Evolutionary conservation across 1,284 basidiomycete genomes (phyloP), one percentile per base, ranked within the genome.

Genomic region (Leccinum subfulvum): DNA sequence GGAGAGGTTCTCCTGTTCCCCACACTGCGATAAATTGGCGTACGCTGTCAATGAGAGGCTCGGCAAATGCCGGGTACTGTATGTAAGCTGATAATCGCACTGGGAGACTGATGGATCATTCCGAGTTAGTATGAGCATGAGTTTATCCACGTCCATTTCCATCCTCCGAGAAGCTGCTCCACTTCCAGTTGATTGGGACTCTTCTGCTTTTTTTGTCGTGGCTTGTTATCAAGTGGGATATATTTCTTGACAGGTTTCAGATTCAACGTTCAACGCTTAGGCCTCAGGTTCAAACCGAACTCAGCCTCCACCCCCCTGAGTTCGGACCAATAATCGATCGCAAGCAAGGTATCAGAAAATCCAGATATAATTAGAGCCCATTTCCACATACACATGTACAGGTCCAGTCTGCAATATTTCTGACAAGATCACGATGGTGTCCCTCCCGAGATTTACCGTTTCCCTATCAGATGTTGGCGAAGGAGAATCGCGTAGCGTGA

Each of bases 401-500:
- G 47, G 37, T 58, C n/a, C 49, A 41, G 10, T 10, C 14, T 58
- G 37, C 35, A 39, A 63, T 35, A 56, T 37, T 13, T 16, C 49
- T 39, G 44, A 52, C 61, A 28, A 49, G 47, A 35, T 41, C 26
- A 28, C 51, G 5, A 47, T 56, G 6, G 18, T 56, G 63, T 68
- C 79, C 23, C 70, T 77, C 14, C 79, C 75, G 69, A 77, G 68
- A 61, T 88, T 88, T 71, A 77, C 71, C 23, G 77, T 83, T 54
- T 74, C 76, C 58, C 57, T 79, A 41, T 69, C 77, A 51, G 78
- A 79, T 54, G 64, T 68, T 39, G 68, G 71, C 60, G 82, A 82
- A 56, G 70, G 75, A 30, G 73, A 75, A 62, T 78, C 79, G 67
- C 87, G 87, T 68, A 80, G 83, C 59, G 79, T 80, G 37, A 82